Base-by-base conservation (phyloP, 371 early-diverging fungal species). In the Caulochytrium protostelioides region DNA sequence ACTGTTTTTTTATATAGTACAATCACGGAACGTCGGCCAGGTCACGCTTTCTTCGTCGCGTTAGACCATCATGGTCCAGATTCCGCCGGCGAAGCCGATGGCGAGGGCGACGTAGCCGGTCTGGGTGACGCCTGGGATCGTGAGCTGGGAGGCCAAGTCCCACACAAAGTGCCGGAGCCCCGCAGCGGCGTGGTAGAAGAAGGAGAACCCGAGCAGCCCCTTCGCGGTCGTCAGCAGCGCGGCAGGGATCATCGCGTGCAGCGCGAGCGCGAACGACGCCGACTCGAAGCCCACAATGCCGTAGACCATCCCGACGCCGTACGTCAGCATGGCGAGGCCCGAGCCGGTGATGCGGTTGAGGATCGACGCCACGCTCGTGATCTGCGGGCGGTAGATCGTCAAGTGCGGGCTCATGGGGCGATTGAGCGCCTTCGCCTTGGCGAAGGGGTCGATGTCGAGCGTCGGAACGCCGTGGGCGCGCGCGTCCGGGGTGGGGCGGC, bases 91-190 rank as follows among this genome's bases (percentile, higher is more conserved):
- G n/a, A n/a, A n/a, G n/a, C n/a, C n/a, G n/a, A n/a, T n/a, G n/a
- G 62, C 81, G 13, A 83, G 35, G 28, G 78, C 83, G 17, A 57
- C 61, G 41, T 82, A 85, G 26, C 89, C 94, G 6, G 83, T 74
- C 10, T 49, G 47, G 52, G 78, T 75, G 9, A 92, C 87, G 21
- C 70, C 70, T 60, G 76, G 70, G 39, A 83, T 47, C 36, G 60
- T 69, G 38, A 89, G 54, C 19, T 47, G 52, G 39, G 55, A 55
- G 18, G 65, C 67, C 28, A 72, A 60, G 54, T 87, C 87, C 92
- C 92, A 91, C 30, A 74, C 72, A 79, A 90, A 69, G 52, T 84
- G 86, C 42, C 90, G 72, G 34, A 89, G 44, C 35, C 90, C 89
- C 54, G 79, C 82, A 46, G 80, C 63, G 28, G 66, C 45, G 61